A percentile compares a stretch with the other conserved stretches of the same genome.
phyloP scores from a whole-genome alignment of 148 eudicot genomes.

The Chenopodium quinoa region DNA sequence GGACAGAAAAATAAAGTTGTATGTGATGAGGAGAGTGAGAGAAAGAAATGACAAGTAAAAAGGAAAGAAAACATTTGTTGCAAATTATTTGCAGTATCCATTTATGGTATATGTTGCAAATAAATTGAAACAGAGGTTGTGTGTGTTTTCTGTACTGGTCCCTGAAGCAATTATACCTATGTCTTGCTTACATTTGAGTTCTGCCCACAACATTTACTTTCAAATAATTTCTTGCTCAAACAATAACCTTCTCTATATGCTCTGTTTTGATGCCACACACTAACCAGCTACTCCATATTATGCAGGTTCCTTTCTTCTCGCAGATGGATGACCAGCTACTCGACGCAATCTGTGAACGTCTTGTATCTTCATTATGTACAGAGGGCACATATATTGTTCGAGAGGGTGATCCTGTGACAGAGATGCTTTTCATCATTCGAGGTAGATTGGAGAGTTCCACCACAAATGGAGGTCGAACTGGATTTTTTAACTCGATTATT shows the following conservation, averaged over 20 bases:
- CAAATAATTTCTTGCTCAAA: background rate
- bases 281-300: constrained; percentile 1
- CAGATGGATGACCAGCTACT: constrained; percentile 91
- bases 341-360: constrained; percentile 84
- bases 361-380: constrained; percentile 73
- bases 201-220: background rate
- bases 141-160: background rate
- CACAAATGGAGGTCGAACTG: constrained; percentile 82
- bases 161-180: background rate
- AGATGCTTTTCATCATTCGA: constrained; percentile 80
- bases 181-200: background rate
- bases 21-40: too few relatives aligned
- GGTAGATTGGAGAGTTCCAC: constrained; percentile 80
- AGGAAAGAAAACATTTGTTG: too few relatives aligned
- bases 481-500: constrained; percentile 68
- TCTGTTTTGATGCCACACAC: background rate
- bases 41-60: too few relatives aligned
- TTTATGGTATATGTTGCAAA: too few relatives aligned
- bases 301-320: constrained; percentile 84
- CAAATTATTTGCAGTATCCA: too few relatives aligned
- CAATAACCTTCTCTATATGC: background rate
- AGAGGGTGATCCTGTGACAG: constrained; percentile 83
- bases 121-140: too few relatives aligned
- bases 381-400: constrained; percentile 73
- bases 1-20: too few relatives aligned